Evolutionary conservation across 169 alveolate genomes (phyloP), one percentile per base, ranked within the genome.

Genomic region (Plasmodium yoelii): DNA sequence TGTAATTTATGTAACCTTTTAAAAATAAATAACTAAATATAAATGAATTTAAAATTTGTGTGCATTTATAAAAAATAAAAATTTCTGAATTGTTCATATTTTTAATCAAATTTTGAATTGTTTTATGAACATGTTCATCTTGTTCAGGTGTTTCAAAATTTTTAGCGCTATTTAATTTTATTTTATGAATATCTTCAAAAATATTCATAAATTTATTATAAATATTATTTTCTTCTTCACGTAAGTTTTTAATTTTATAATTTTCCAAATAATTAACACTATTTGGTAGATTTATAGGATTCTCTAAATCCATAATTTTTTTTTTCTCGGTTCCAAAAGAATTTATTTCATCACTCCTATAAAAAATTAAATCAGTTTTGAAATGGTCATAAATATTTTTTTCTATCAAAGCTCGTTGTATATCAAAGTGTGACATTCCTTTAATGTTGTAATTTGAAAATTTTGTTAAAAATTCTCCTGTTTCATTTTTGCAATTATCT

Each of bases 101-200:
- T 82, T 82, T 82, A 34, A 82, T 67, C 60, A 82, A 8, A 67
- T 64, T 82, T 56, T 67, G 49, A 12, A 82, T 55, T 65, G 51
- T 82, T 70, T 82, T 57, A 59, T 82, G 63, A 68, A 67, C 90
- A 82, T 53, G 12, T 10, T 34, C 24, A 65, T 82, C 64, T 59
- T 82, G 90, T 26, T 34, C 63, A 82, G 90, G 90, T 18, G 90
- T 82, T 82, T 82, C 90, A 18, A 82, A 82, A 26, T 82, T 44
- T 22, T 65, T 65, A 13, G 90, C 90, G 51, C 2, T 82, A 39
- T 44, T 82, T 61, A 82, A 82, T 59, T 82, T 82, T 28, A 82
- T 46, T 24, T 70, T 24, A 68, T 82, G 90, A 10, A 82, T 82
- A 22, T 22, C 18, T 82, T 82, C 84, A 82, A 82, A 82, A 10